phyloP scores from a whole-genome alignment of 176 grass and related monocot species.

The Urochloa ruziziensis region DNA sequence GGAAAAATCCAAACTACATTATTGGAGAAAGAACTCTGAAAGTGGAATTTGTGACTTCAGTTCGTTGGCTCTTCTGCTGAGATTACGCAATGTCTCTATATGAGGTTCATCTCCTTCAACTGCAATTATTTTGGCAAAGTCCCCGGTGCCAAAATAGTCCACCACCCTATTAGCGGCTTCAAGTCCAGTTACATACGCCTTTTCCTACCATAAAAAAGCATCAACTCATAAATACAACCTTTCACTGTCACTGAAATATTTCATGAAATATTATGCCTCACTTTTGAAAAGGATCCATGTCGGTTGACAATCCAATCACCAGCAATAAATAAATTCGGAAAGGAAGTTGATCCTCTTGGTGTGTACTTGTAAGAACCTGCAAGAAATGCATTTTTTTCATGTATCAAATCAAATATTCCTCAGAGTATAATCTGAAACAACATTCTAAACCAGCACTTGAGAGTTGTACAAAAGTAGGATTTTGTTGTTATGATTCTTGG shows the following conservation, averaged over 20 bases:
- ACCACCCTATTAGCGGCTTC: constrained; percentile 85
- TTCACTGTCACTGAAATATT: constrained; percentile 7
- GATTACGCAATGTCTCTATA: constrained; percentile 51
- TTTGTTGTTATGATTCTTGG: constrained; percentile 24
- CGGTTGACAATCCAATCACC: constrained; percentile 90
- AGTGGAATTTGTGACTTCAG: constrained; percentile 56
- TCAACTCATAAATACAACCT: constrained; percentile 8
- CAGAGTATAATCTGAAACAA: neutral
- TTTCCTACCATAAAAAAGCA: constrained; percentile 63
- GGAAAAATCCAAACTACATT: constrained; percentile 2
- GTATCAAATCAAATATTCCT: constrained; percentile 4
- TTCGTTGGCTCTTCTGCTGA: constrained; percentile 75
- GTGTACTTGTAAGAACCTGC: constrained; percentile 80
- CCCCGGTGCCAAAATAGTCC: constrained; percentile 63
- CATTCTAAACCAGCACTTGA: neutral
- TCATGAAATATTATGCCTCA: constrained; percentile 23
- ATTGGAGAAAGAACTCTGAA: constrained; percentile 65
- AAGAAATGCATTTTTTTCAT: constrained; percentile 7
- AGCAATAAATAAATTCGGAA: constrained; percentile 84
- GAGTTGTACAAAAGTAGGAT: neutral
- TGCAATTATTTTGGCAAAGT: constrained; percentile 88
- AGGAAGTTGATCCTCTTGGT: constrained; percentile 61
- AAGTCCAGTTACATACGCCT: constrained; percentile 85
- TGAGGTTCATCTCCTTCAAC: constrained; percentile 83
- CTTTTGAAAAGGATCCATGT: constrained; percentile 91